Evolutionary conservation across 202 grass and related monocot species (phyloP).

Genomic region (Bolboschoenoplectus hybrid): DNA sequence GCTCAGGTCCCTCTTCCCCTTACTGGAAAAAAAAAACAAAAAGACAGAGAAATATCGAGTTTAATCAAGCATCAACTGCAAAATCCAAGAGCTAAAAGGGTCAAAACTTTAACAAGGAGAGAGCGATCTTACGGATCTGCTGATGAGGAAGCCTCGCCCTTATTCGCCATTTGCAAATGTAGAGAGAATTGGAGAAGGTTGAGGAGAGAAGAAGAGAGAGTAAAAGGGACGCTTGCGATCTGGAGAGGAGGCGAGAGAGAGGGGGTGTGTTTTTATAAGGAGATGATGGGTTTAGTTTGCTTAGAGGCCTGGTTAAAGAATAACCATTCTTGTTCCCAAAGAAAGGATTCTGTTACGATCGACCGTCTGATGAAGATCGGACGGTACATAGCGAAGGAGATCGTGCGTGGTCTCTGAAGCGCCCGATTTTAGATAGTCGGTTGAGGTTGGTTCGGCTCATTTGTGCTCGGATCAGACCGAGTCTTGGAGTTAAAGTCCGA

Average conservation of each 20-base stretch:
- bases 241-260: too few species aligned
- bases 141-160: slow-evolving; percentile 41
- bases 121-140: slow-evolving; percentile 43
- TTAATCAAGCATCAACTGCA: background rate
- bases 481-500: background rate
- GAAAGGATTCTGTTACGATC: slow-evolving; percentile 3
- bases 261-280: slow-evolving; percentile 23
- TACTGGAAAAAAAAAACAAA: slow-evolving; percentile 23
- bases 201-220: background rate
- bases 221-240: background rate
- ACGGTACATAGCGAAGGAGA: background rate
- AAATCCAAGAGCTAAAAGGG: background rate
- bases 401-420: background rate
- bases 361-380: slow-evolving; percentile 15
- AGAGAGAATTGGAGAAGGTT: slow-evolving; percentile 17
- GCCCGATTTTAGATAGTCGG: slow-evolving; percentile 18
- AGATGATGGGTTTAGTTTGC: background rate
- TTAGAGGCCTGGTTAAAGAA: slow-evolving; percentile 29
- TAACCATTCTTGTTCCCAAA: slow-evolving; percentile 47
- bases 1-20: slow-evolving; percentile 49
- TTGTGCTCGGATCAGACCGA: background rate
- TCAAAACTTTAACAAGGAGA: background rate
- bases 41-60: background rate
- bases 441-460: background rate
- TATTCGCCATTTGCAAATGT: slow-evolving; percentile 28